Percentiles rank a stretch among this genome's conserved stretches.
Evolutionary conservation across 2,329 filamentous ascomycete species (phyloP).

Genomic region (Dissoconium aciculare): DNA sequence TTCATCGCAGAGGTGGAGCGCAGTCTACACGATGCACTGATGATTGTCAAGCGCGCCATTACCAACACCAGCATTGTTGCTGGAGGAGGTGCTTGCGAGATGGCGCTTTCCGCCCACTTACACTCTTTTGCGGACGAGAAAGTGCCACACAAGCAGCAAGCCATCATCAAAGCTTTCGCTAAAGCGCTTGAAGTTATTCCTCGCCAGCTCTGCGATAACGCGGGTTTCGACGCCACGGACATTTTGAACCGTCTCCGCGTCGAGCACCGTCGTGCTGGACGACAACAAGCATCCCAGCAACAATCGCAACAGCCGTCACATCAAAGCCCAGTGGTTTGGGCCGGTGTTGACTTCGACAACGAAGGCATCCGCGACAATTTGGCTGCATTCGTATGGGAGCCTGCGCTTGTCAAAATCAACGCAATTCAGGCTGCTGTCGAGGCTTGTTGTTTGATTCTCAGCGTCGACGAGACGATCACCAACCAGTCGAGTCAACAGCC

Average conservation of each 20-base stretch:
- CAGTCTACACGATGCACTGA: slow-evolving; percentile 95
- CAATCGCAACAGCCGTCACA: no score
- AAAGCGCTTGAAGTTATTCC: slow-evolving; percentile 95
- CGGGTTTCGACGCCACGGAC: slow-evolving; percentile 94
- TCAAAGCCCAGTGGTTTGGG: slow-evolving; percentile 88
- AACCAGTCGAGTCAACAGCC: slow-evolving; percentile 86
- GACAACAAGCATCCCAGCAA: no score
- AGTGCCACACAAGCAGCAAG: slow-evolving; percentile 86
- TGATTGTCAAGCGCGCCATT: slow-evolving; percentile 98
- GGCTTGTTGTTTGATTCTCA: slow-evolving; percentile 84
- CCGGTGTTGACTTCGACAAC: slow-evolving; percentile 84
- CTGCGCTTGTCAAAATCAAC: slow-evolving; percentile 89
- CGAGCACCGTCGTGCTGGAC: slow-evolving; percentile 86
- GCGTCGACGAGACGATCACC: slow-evolving; percentile 93
- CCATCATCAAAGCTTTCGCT: slow-evolving; percentile 93
- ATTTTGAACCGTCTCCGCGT: slow-evolving; percentile 93
- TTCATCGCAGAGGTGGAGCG: slow-evolving; percentile 98
- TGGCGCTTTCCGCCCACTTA: slow-evolving; percentile 90
- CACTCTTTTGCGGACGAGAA: slow-evolving; percentile 87
- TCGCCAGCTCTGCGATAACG: slow-evolving; percentile 94
- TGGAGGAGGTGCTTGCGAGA: slow-evolving; percentile 85
- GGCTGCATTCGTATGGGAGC: slow-evolving; percentile 94
- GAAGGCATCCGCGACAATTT: slow-evolving; percentile 93
- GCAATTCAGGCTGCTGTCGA: slow-evolving; percentile 92
- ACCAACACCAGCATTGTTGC: slow-evolving; percentile 90